A percentile compares a stretch with the other conserved stretches of the same genome.
Conservation (phyloP, 306 rosid genomes). For the Pyrus communis region DNA sequence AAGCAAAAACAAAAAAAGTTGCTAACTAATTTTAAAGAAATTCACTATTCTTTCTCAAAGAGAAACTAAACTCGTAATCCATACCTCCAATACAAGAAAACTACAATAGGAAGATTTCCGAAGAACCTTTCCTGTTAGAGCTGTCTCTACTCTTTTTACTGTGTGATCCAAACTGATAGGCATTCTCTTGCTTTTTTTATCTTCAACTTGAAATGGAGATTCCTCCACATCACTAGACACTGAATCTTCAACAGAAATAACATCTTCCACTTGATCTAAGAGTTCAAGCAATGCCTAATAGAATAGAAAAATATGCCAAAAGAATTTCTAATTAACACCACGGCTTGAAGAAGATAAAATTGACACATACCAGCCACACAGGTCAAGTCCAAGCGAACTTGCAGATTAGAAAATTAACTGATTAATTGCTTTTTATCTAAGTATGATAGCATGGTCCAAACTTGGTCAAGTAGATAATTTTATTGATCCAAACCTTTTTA, state of each 20-base stretch:
- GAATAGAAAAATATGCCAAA: constrained; percentile 2
- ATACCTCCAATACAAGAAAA: constrained; percentile 92
- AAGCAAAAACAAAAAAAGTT: constrained; percentile 7
- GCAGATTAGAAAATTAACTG: not conserved
- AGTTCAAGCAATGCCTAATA: constrained; percentile 86
- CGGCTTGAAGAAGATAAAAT: not conserved
- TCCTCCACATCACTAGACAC: constrained; percentile 22
- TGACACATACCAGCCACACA: not conserved
- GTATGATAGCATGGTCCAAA: not conserved
- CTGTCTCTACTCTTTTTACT: constrained; percentile 11
- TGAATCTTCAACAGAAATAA: constrained; percentile 56
- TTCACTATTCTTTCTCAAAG: not conserved
- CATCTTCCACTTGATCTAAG: constrained; percentile 93
- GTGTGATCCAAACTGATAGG: constrained; percentile 27
- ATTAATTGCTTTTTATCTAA: not conserved
- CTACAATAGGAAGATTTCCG: constrained; percentile 20
- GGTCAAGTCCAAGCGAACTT: not conserved
- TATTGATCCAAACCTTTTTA: constrained; percentile 51
- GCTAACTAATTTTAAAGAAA: constrained; percentile 8
- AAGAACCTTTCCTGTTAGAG: constrained; percentile 8
- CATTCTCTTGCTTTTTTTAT: constrained; percentile 17
- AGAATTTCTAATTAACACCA: not conserved
- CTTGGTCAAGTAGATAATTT: not conserved
- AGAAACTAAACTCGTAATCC: constrained; percentile 9
- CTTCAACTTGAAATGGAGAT: constrained; percentile 33